Evolutionary conservation across 257 asterid genomes (phyloP).

Genomic region (Penstemon newberryi): DNA sequence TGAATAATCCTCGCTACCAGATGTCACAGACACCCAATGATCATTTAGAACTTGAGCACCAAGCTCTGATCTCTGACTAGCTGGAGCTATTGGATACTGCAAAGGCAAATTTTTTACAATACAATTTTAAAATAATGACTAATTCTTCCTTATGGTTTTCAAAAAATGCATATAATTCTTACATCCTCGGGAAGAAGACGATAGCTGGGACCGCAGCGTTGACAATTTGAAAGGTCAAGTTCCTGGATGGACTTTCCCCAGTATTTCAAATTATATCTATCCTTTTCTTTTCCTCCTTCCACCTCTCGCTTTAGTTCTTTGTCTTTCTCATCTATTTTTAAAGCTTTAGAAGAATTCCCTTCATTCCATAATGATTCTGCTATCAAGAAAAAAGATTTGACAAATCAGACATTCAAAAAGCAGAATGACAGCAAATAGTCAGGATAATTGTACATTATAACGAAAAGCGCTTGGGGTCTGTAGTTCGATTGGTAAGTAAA

Average conservation of each 20-base stretch:
- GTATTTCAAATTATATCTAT: constrained; percentile 68
- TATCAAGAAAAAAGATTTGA: constrained; percentile 29
- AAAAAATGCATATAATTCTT: constrained; percentile 27
- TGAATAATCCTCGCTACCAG: constrained; percentile 99
- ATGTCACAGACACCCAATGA: constrained; percentile 97
- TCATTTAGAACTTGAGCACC: constrained; percentile 88
- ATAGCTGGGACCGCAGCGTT: constrained; percentile 89
- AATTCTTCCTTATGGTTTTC: constrained; percentile 11
- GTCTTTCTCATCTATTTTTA: constrained; percentile 71
- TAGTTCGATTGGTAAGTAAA: neutral
- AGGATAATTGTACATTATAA: neutral
- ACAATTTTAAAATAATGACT: constrained; percentile 18
- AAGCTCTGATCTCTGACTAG: constrained; percentile 91
- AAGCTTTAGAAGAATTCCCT: constrained; percentile 68
- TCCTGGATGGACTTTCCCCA: constrained; percentile 97
- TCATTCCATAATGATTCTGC: constrained; percentile 84
- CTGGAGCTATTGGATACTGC: constrained; percentile 88
- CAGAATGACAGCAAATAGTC: constrained; percentile 1
- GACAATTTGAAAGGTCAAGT: constrained; percentile 85
- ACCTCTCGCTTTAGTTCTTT: constrained; percentile 77
- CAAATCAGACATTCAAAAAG: constrained; percentile 26
- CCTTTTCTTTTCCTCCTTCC: constrained; percentile 85
- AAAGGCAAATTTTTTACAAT: constrained; percentile 26
- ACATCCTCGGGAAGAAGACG: constrained; percentile 99
- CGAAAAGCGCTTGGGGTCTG: constrained; percentile 1